A percentile compares a stretch with the other conserved stretches of the same genome.
Evolutionary conservation across 164 flowering plant genomes (phyloP).

Genomic region (Malania oleifera): DNA sequence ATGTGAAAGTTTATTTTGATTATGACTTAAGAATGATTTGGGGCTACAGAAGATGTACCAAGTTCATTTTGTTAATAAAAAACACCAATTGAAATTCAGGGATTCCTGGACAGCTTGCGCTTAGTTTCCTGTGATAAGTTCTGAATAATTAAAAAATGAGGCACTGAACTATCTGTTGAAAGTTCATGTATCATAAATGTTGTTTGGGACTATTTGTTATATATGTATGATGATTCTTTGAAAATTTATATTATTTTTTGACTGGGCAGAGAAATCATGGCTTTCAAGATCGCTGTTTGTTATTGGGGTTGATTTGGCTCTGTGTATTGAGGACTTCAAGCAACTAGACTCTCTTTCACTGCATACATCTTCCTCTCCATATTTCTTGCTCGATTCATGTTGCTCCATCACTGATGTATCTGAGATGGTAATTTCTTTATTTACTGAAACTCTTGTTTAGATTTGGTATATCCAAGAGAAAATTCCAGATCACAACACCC

Average conservation of each 20-base stretch:
- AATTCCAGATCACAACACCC: no score
- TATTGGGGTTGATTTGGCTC: slow-evolving; percentile 41
- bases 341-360: slow-evolving; percentile 34
- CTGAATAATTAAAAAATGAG: neutral
- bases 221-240: slow-evolving; percentile 1
- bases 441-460: neutral
- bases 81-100: no score
- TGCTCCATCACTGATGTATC: slow-evolving; percentile 48
- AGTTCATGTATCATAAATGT: no score
- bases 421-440: slow-evolving; percentile 53
- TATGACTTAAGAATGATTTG: no score
- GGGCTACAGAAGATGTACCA: no score
- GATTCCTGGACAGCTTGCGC: no score
- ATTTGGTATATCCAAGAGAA: no score
- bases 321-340: slow-evolving; percentile 59
- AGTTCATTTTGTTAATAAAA: no score
- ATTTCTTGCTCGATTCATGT: slow-evolving; percentile 50
- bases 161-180: neutral
- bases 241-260: slow-evolving; percentile 1
- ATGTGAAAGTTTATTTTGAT: no score
- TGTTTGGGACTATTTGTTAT: neutral
- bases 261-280: slow-evolving; percentile 53
- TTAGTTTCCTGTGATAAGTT: neutral
- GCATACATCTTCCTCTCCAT: slow-evolving; percentile 28
- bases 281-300: slow-evolving; percentile 61